Evolutionary conservation across 1,284 basidiomycete species (phyloP), one percentile per base, ranked within the genome.

Genomic region (Ganoderma sinense): DNA sequence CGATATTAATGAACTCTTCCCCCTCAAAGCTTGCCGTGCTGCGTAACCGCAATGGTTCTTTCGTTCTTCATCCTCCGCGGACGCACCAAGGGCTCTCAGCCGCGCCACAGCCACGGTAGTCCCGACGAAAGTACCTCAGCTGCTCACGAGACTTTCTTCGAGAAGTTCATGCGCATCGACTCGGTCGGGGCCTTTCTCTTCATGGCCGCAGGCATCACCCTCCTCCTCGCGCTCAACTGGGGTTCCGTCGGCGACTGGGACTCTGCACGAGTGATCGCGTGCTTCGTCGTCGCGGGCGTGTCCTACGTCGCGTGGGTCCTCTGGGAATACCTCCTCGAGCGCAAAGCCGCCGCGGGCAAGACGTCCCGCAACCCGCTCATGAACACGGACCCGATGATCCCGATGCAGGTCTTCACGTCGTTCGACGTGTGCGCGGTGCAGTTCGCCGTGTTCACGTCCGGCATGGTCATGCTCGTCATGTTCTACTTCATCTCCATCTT

Each of bases 401-500:
- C 86, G 13, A 75, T 85, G n/a, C 73, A 72, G 36, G 70, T 83
- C 43, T 81, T 84, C 75, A 75, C 72, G 13, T 77, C 80, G 60
- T 79, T 78, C 45, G 81, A 87, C 70, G 74, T 85, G 45, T 82
- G 80, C 66, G 80, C 82, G 6, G 79, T 80, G 41, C 80, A 81
- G 71, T 84, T 80, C 67, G 81, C 74, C 20, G 79, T 81, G 20
- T 82, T 85, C 63, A 80, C 83, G 7, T 79, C 78, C 1, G 86
- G 86, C 11, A 83, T 87, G 76, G 80, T 88, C 69, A 84, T 84
- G 82, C 80, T 87, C 69, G 86, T 85, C 64, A 83, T 85, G 79
- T 86, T 87, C 76, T 88, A 87, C 74, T 88, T 87, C 69, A 80
- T 87, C 59, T 81, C 87, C 0, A 85, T 87, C 63, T 87, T 86